Base-by-base conservation (phyloP, 257 asterid species). In the Nicotiana paniculata region DNA sequence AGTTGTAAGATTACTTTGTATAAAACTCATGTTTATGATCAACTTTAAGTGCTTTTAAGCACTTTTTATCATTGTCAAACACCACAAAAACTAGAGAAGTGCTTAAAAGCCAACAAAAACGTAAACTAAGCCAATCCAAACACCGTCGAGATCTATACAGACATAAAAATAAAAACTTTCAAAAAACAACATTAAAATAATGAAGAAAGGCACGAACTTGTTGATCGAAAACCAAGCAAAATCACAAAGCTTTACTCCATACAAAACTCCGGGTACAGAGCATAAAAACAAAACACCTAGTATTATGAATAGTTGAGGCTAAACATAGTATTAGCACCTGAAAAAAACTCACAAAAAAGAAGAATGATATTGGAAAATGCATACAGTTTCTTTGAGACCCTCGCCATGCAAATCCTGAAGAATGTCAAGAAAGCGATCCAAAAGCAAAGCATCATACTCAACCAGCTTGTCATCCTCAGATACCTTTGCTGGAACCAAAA, bases 391-490 rank as follows among this genome's bases (percentile, higher is more conserved):
- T 80, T 82, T 89, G 72, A 89, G 83, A 76, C 85, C 91, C 77
- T 87, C 90, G 17, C 91, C 91, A 48, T 89, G 91, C 77, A 89
- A 87, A 61, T 84, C 89, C 84, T 87, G 88, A 81, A 89, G 91
- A 82, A 89, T 89, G 28, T 89, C 90, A 35, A 89, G 91, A 68
- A 89, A 89, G 0, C 91, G 81, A 82, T 87, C 91, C 85, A 89
- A 70, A 69, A 89, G 90, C 88, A 89, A 80, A 76, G 91, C 91
- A 85, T 89, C 91, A 80, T 89, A 89, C 81, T 89, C 92, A 68
- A 89, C 88, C 24, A 89, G 90, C 89, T 84, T 89, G 77, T 89
- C 92, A 80, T 89, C 92, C 5, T 89, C 90, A 78, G 92, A 83
- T 17, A 89, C 85, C 58, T 88, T 89, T 53, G 58, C 81, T 37